Evolutionary conservation across 2,329 filamentous ascomycete species (phyloP), one percentile per base, ranked within the genome.

Genomic region (Diaporthe citrichinensis): DNA sequence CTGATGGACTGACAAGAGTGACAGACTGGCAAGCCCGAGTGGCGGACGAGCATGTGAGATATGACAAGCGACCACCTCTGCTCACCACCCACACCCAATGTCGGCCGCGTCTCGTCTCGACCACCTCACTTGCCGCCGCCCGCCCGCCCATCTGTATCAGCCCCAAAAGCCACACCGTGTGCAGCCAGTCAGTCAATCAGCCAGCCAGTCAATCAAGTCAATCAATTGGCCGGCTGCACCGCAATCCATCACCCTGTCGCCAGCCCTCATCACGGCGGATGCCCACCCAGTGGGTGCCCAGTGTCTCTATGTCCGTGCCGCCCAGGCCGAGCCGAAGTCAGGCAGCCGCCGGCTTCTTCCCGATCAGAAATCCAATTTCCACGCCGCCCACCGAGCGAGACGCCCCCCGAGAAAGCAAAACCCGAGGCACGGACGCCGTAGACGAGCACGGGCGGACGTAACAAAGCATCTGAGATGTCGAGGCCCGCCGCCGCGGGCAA

Each of bases 1-100:
- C 59, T 49, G 61, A 65, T 49, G 41, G 25, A 61, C 59, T 17
- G 46, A 51, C 49, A 65, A 65, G 23, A 53, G 62, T 14, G 44
- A 34, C 44, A 67, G 28, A 20, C 9, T n/a, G 28, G 62, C 28
- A 51, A 51, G 44, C n/a, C 20, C 15, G 57, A 14, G 44, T 68
- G 62, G 62, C 10, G 65, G 23, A 53, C 34, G 34, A 28, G 36
- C 65, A 69, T 55, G 65, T 69, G 65, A 69, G 65, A 69, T 69
- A 39, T 69, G 65, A 69, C 34, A 69, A 25, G 31, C 44, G 34
- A 61, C 9, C 23, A 20, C 12, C 28, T 20, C 46, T 53, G 31
- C 65, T 53, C 65, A 68, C 41, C 62, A 49, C 62, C 25, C n/a
- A n/a, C n/a, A n/a, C n/a, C 62, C 62, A 53, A 20, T 68, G 25